Conservation (phyloP, 768 basidiomycete species). For the Pseudohyphozyma bogoriensis region DNA sequence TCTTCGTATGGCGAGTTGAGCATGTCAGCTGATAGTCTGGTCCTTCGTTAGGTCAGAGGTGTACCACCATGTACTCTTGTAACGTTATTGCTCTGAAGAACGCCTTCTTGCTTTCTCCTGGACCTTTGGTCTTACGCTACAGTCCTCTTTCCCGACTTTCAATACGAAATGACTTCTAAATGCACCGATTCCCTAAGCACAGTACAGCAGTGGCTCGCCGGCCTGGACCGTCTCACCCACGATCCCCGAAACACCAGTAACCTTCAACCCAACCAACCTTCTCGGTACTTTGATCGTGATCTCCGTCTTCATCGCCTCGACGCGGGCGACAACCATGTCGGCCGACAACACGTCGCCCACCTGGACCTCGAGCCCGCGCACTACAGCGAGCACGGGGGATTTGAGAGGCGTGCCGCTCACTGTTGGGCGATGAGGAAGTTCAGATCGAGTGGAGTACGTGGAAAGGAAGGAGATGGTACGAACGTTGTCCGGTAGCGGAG, state of each 20-base stretch:
- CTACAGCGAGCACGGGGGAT: slow-evolving; percentile 42
- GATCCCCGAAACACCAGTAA: slow-evolving; percentile 41
- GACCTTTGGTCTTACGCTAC: no score
- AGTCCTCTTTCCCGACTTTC: no score
- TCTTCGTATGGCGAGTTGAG: no score
- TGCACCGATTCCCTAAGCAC: slow-evolving; percentile 8
- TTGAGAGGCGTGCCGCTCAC: slow-evolving; percentile 47
- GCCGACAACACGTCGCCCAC: slow-evolving; percentile 33
- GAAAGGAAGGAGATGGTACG: background rate
- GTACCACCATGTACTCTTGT: no score
- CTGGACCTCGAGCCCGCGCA: slow-evolving; percentile 39
- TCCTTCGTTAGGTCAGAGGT: no score
- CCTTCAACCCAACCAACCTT: slow-evolving; percentile 43
- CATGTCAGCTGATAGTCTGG: no score
- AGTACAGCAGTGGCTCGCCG: slow-evolving; percentile 44
- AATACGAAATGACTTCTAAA: no score
- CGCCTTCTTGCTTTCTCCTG: no score
- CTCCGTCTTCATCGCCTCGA: slow-evolving; percentile 62
- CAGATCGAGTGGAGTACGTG: background rate
- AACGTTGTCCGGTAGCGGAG: background rate
- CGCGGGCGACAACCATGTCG: slow-evolving; percentile 45
- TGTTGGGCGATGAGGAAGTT: background rate
- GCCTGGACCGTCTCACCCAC: slow-evolving; percentile 46
- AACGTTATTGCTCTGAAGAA: no score
- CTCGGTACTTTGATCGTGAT: slow-evolving; percentile 46